A percentile compares a stretch with the other conserved stretches of the same genome.
phyloP scores from a whole-genome alignment of 2,329 filamentous ascomycete species.

The Colletotrichum somersetense region DNA sequence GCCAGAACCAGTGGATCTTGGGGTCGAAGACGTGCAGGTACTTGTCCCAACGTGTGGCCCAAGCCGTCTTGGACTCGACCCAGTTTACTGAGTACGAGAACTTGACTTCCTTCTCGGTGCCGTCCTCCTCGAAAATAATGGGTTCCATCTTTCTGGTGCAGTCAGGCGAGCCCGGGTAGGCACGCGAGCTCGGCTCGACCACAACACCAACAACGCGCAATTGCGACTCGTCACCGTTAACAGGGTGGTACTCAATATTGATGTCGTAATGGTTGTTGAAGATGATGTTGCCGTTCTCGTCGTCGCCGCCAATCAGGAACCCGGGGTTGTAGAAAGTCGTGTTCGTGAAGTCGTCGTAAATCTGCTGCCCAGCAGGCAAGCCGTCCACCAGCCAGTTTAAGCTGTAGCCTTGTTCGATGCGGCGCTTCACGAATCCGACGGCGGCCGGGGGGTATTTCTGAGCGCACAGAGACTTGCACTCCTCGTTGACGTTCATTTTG shows the following conservation, averaged over 20 bases:
- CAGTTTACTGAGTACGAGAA: slow-evolving; percentile 97
- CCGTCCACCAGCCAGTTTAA: slow-evolving; percentile 97
- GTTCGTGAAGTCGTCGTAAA: slow-evolving; percentile 80
- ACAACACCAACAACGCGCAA: slow-evolving; percentile 92
- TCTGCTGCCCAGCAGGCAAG: slow-evolving; percentile 87
- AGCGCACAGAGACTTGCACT: slow-evolving; percentile 84
- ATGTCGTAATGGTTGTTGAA: slow-evolving; percentile 99
- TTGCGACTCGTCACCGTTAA: slow-evolving; percentile 73
- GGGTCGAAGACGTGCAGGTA: slow-evolving; percentile 97
- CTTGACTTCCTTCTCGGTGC: slow-evolving; percentile 67
- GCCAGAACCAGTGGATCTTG: slow-evolving; percentile 98
- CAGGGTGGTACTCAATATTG: slow-evolving; percentile 89
- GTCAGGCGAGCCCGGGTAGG: slow-evolving; percentile 69
- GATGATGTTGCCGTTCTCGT: slow-evolving; percentile 67
- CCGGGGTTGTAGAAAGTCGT: slow-evolving; percentile 91
- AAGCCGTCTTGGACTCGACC: slow-evolving; percentile 85
- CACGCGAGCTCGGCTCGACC: slow-evolving; percentile 83
- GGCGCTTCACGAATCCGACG: slow-evolving; percentile 83
- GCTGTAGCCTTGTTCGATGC: slow-evolving; percentile 88
- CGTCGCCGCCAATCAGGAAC: slow-evolving; percentile 79
- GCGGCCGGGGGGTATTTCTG: slow-evolving; percentile 73
- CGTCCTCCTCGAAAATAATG: slow-evolving; percentile 72
- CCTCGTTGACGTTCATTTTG: slow-evolving; percentile 87
- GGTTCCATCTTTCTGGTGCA: slow-evolving; percentile 71
- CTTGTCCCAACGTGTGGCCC: slow-evolving; percentile 99